Evolutionary conservation across 2,329 filamentous ascomycete genomes (phyloP), one percentile per base, ranked within the genome.

Genomic region (Sporothrix euskadiensis): DNA sequence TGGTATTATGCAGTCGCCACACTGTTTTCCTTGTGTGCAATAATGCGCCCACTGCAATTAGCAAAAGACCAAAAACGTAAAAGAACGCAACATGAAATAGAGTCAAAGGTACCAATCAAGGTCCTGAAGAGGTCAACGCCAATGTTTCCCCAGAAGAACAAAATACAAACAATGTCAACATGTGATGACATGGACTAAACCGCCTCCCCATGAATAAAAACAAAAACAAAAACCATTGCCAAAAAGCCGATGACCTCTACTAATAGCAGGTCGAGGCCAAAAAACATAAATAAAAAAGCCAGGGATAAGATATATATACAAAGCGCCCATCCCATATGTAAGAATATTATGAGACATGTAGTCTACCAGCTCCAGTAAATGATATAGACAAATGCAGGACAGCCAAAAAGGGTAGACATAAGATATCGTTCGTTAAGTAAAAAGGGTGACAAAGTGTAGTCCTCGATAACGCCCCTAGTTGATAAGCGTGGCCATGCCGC

Each of bases 401-500:
- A 10, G 39, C 14, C 57, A 9, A 59, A 41, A 57, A 16, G 0
- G 10, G 7, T n/a, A 35, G 19, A 35, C 32, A 35, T 35, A 65
- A 26, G 10, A 30, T 0, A 4, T n/a, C 39, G n/a, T 26, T 12
- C 12, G 47, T 14, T 12, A 16, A 8, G 44, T 5, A 49, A 44
- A 10, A 44, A 12, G 41, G 9, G 9, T 10, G 44, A 19, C 16
- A 6, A 47, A 19, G 52, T 56, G 52, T 12, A 56, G 22, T 19
- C 44, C 14, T 19, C 44, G 19, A 19, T 49, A 26, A 26, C 22
- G 52, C 9, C 52, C 8, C 9, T 70, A 77, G 68, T 84, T 78
- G 72, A 85, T 79, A 10, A 85, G 73, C 9, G 75, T 74, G 12
- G 74, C 78, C 81, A 86, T 82, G 47, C 80, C 81, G 7, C 79